These are phyloP conservation scores for Plicaturopsis crispa DNA, from an alignment of 768 basidiomycete genomes.

Conservation along the genomic window DNA sequence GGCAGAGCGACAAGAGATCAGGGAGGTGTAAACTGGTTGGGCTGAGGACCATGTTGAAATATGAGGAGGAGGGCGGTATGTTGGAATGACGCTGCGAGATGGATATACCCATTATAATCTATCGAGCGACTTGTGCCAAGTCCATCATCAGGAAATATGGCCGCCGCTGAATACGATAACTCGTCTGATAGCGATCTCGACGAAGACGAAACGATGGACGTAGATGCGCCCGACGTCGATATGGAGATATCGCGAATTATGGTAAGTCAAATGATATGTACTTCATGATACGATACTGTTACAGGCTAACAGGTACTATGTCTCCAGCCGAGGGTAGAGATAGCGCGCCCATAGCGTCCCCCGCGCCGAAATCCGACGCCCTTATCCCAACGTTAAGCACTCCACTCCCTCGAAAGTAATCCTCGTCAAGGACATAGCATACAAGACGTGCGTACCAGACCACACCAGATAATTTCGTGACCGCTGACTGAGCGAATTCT, in stretches of 20 bases:
- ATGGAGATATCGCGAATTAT: neutral
- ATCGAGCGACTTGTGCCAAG: too few relatives aligned
- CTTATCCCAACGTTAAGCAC: too few relatives aligned
- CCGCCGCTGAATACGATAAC: constrained; percentile 6
- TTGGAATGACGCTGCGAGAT: too few relatives aligned
- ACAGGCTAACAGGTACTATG: neutral
- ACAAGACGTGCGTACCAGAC: too few relatives aligned
- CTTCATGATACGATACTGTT: neutral
- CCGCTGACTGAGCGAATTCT: neutral
- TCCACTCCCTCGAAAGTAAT: neutral
- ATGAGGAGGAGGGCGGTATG: too few relatives aligned
- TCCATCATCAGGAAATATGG: too few relatives aligned
- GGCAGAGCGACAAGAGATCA: too few relatives aligned
- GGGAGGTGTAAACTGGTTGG: too few relatives aligned
- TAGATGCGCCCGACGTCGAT: too few relatives aligned
- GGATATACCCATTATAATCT: too few relatives aligned
- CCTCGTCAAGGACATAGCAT: neutral
- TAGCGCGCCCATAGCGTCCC: neutral
- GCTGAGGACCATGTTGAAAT: too few relatives aligned
- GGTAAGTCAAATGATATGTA: neutral
- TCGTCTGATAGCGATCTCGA: constrained; percentile 8
- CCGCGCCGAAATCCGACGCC: neutral
- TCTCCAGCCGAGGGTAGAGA: neutral
- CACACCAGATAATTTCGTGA: neutral
- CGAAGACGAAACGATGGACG: neutral